phyloP scores from a whole-genome alignment of 306 rosid genomes.

The Prunus armeniaca region DNA sequence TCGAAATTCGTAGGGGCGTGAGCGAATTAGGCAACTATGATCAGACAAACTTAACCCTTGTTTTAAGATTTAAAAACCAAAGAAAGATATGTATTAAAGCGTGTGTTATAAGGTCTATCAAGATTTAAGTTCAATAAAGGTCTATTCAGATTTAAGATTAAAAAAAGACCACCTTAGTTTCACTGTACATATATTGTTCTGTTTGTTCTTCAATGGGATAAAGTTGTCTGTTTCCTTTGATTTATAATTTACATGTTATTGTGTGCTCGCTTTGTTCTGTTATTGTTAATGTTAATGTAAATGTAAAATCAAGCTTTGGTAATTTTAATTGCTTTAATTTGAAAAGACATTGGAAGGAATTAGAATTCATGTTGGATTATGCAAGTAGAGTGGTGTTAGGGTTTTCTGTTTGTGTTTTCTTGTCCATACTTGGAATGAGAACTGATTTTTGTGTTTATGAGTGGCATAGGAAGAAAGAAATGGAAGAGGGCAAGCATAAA shows the following conservation, averaged over 20 bases:
- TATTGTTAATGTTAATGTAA: background rate
- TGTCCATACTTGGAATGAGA: background rate
- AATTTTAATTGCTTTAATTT: background rate
- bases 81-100: too few species aligned
- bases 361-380: background rate
- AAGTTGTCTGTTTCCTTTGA: background rate
- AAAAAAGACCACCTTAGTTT: background rate
- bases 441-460: background rate
- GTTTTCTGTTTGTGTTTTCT: background rate
- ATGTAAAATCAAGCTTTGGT: background rate
- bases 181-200: background rate
- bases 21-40: too few species aligned
- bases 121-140: background rate
- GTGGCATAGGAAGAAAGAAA: constrained; percentile 33
- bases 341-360: background rate
- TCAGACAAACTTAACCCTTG: too few species aligned
- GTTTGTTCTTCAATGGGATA: background rate
- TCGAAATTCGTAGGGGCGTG: too few species aligned
- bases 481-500: constrained; percentile 67
- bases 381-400: background rate
- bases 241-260: background rate
- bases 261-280: background rate
- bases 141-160: background rate
- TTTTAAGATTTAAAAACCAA: too few species aligned
- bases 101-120: too few species aligned